Base-by-base conservation (phyloP, 305 asterid genomes). In the Solanum chacoense region DNA sequence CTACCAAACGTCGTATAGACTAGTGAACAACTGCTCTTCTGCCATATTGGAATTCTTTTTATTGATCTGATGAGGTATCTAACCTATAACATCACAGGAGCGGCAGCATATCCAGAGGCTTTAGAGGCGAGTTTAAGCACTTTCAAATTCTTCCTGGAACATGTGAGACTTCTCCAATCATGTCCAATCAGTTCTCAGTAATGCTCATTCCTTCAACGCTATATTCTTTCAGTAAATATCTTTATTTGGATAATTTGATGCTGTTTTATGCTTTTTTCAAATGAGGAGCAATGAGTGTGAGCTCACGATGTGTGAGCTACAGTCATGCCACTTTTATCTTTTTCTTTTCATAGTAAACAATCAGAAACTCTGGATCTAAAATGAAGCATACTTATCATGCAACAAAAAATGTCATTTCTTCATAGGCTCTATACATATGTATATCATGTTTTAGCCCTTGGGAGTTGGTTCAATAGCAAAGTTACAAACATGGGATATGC, bases 161-260 rank as follows among this genome's bases (percentile, higher is more conserved):
- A 88, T 95, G 99, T 75, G 99, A 96, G 94, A 92, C 96, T 78
- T 94, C 99, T 88, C 99, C 99, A 67, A 88, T 98, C 91, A 96
- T 96, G 99, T 98, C 98, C 90, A 98, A 98, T 94, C 99, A 98
- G 89, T 98, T 98, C 93, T 98, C 99, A 71, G 99, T 98, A 92
- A 94, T 85, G 78, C 89, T 80, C 89, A 87, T 16, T 80, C 87
- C 88, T 88, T 87, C n/a, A 79, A 75, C 85, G 67, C n/a, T 26
- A 85, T 37, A 69, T 89, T 65, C 24, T 42, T 87, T 79, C 89
- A 22, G 45, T 87, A 50, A n/a, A 81, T 42, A 40, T 81, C 86
- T 28, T 42, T 81, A 81, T 81, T 81, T 42, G 86, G 86, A 81
- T 81, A 42, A 28, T 79, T 42, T 42, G 86, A 42, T 81, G 71